Base-by-base conservation (phyloP, 2,329 filamentous ascomycete genomes). In the Clarireedia monteithiana region DNA sequence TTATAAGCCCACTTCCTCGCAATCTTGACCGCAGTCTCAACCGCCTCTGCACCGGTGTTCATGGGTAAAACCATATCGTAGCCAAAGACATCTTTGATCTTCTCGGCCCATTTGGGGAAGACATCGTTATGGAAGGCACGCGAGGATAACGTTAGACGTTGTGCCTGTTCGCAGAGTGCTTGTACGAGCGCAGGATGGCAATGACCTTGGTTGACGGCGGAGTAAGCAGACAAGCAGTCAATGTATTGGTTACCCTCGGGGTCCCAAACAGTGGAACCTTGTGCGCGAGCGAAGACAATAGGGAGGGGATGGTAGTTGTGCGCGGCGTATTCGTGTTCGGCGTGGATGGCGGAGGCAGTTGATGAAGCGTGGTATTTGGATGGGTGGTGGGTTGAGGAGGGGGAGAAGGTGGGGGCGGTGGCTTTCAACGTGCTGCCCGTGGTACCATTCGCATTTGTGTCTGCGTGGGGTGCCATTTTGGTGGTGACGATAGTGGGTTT, bases 271-370 rank as follows among this genome's bases (percentile, higher is more conserved):
- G 88, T 85, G 68, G 87, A 86, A 49, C 92, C 94, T 66, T 85
- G 81, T 44, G 91, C 94, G 62, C 84, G 83, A 56, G 92, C 80
- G 73, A 97, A 96, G 69, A 96, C 94, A 58, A 99, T 85, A 42
- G 94, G 94, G 2, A 99, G 82, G 15, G 94, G 94, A 74, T 97
- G 91, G 79, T 99, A 99, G 79, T 99, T 99, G 82, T 99, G 94
- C 49, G 94, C 94, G 50, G 94, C 94, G 72, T 83, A 92, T 70
- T 88, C 78, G 68, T 89, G 79, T 76, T 99, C 94, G 53, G 84
- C 76, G 53, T 84, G 75, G 71, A 96, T 95, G 66, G 94, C 92
- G 65, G 81, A 78, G 57, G 84, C 76, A 45, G 91, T 91, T 26
- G 92, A 91, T 20, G 88, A 71, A 55, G 90, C 81, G 75, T 96